These are phyloP conservation scores for Graphiopsis chlorocephala DNA, from an alignment of 2,329 filamentous ascomycete genomes.

Conservation along the genomic window DNA sequence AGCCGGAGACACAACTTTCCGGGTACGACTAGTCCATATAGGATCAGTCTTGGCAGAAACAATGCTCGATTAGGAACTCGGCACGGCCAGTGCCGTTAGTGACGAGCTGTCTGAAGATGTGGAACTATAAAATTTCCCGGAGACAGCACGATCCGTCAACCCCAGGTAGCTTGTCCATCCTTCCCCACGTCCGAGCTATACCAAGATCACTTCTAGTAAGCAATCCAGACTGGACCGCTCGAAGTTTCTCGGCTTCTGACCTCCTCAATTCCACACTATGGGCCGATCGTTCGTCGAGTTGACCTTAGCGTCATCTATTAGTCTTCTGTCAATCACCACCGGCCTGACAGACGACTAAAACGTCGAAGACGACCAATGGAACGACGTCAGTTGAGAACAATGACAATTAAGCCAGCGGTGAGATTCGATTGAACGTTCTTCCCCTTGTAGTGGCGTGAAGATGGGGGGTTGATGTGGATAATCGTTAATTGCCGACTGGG, in stretches of 20 bases:
- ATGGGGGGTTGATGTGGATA: not conserved
- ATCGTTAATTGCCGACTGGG: not conserved
- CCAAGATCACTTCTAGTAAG: not conserved
- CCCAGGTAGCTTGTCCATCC: not conserved
- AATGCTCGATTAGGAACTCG: not conserved
- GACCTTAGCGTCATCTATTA: not conserved
- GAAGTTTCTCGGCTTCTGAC: not conserved
- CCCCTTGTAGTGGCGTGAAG: not conserved
- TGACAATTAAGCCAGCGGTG: not conserved
- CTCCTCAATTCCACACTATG: not conserved
- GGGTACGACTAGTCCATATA: not conserved
- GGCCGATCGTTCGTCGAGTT: not conserved
- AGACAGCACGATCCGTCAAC: not conserved
- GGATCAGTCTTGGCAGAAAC: not conserved
- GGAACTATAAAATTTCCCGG: not conserved
- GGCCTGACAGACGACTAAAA: not conserved
- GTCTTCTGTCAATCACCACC: not conserved
- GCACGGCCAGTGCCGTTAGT: not conserved
- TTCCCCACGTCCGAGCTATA: not conserved
- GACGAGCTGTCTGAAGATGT: not conserved
- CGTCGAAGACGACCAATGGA: not conserved
- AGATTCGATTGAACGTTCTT: not conserved
- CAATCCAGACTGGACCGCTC: not conserved
- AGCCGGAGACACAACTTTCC: not conserved
- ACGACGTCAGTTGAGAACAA: not conserved